Base-by-base conservation (phyloP, 2,329 filamentous ascomycete species). In the Botrytis deweyae region DNA sequence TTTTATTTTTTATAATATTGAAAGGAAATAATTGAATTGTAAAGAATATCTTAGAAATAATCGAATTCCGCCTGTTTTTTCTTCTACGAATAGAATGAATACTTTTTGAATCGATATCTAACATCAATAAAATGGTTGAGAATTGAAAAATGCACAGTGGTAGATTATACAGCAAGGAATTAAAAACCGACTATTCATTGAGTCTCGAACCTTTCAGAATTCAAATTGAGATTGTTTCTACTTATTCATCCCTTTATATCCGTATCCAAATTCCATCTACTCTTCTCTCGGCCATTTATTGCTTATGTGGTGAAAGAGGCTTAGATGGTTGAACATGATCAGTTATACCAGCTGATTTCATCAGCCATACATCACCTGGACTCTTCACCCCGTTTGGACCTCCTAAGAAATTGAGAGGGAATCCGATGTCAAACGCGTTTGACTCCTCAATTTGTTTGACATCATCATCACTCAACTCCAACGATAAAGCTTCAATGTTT, bases 401-500 rank as follows among this genome's bases (percentile, higher is more conserved):
- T 82, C 82, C 80, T 84, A 92, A 80, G 77, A 93, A 88, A 79
- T 84, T 88, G 75, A 85, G 83, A 0, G 92, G 92, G 81, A 93
- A 94, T 0, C 91, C 91, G 58, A 88, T 79, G 68, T 93, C 88
- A 76, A 93, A 92, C 0, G 84, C 83, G 52, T 84, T 85, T 0
- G 89, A 89, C 9, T 79, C 83, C 74, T 94, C 92, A 74, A 94
- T 89, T 77, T 90, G 87, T 55, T 87, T 82, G 40, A 95, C 87
- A 62, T 95, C 90, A 74, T 91, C 86, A 0, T 84, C 80, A 0
- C 83, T 87, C 52, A 95, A 83, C 72, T 86, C 83, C 61, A 94
- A 83, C 1, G 84, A 85, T 55, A 95, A 84, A 0, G 91, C 90
- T 78, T 91, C 87, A 76, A 94, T 91, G 78, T 93, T 94, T 73